These are phyloP conservation scores for Umbelopsis sp. DNA, from an alignment of 371 early-diverging fungal genomes.

Conservation along the genomic window DNA sequence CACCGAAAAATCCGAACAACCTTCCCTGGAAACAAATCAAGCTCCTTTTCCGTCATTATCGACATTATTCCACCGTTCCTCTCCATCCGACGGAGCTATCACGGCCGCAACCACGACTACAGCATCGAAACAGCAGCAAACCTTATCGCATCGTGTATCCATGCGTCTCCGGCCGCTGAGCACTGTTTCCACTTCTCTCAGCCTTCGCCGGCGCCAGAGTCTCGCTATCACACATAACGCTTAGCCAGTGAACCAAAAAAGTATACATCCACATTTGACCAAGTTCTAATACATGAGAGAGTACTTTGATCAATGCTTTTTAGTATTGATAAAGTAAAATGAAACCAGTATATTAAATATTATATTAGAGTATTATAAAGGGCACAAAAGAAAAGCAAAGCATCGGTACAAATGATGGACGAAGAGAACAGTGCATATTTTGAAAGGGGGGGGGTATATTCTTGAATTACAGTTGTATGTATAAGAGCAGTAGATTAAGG, in stretches of 20 bases:
- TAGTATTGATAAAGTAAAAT: not conserved
- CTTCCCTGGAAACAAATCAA: not conserved
- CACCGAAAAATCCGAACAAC: not conserved
- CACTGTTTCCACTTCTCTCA: slow-evolving; percentile 4
- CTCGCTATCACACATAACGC: not conserved
- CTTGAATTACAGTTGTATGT: not conserved
- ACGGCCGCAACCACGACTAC: not conserved
- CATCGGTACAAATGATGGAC: not conserved
- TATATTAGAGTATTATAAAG: not conserved
- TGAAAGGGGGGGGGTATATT: not conserved
- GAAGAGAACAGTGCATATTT: not conserved
- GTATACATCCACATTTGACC: not conserved
- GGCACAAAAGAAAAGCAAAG: not conserved
- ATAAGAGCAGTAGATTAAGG: not conserved
- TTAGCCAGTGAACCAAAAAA: not conserved
- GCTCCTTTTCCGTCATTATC: not conserved
- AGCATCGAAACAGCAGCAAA: not conserved
- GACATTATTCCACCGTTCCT: not conserved
- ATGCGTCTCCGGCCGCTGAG: slow-evolving; percentile 7
- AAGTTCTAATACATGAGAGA: not conserved
- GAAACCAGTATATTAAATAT: not conserved
- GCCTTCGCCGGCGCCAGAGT: slow-evolving; percentile 10
- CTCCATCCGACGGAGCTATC: not conserved
- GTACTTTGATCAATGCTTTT: not conserved
- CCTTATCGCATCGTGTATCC: not conserved